phyloP scores from a whole-genome alignment of 2,329 filamentous ascomycete species.

The Rhinocladiella similis region DNA sequence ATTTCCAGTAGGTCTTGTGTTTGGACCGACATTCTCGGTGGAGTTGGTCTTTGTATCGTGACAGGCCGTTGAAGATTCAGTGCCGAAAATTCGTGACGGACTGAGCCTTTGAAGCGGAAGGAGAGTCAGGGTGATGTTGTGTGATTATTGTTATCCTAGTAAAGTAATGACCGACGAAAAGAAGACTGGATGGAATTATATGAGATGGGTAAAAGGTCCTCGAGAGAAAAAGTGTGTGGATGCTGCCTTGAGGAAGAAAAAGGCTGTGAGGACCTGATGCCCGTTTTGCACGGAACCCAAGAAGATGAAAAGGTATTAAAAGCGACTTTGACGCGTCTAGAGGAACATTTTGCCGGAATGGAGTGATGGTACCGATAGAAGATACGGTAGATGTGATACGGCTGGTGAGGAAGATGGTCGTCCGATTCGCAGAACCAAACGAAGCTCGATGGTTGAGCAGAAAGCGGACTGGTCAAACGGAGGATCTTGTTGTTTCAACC shows the following conservation, averaged over 20 bases:
- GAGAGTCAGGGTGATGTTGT: too few relatives aligned
- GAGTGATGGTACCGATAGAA: conserved; percentile 8
- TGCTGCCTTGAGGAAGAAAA: too few relatives aligned
- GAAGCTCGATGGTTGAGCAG: neutral
- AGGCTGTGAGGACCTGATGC: neutral
- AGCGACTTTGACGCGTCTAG: conserved; percentile 12
- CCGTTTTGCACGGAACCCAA: neutral
- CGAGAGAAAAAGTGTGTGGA: too few relatives aligned
- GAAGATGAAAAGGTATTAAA: neutral
- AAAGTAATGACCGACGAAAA: neutral
- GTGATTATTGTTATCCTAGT: neutral
- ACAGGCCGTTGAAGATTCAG: too few relatives aligned
- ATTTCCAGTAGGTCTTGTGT: neutral
- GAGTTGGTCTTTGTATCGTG: neutral
- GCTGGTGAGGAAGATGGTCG: neutral
- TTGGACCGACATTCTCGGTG: conserved; percentile 2
- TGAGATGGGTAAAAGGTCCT: neutral
- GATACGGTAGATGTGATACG: neutral
- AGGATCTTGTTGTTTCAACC: neutral
- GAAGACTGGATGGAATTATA: neutral
- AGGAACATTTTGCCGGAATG: conserved; percentile 11
- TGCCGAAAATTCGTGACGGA: neutral
- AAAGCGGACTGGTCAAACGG: neutral
- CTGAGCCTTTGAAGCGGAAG: too few relatives aligned
- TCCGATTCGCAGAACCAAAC: neutral